phyloP scores from a whole-genome alignment of 2,329 filamentous ascomycete species.

The Stagonosporopsis vannaccii region DNA sequence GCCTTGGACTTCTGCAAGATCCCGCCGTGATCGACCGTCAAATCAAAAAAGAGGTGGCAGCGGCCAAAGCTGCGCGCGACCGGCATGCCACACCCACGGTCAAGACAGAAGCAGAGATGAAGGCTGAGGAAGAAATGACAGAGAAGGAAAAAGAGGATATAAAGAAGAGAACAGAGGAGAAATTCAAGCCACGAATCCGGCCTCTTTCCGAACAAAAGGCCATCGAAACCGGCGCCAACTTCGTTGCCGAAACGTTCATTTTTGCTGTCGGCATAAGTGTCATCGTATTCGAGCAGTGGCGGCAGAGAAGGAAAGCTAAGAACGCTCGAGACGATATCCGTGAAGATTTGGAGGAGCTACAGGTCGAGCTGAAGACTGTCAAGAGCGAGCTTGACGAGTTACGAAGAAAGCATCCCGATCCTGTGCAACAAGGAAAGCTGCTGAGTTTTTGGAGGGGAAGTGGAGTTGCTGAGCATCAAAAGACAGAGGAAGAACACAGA shows the following conservation, averaged over 20 bases:
- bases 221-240: slow-evolving; percentile 73
- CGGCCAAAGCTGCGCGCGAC: slow-evolving; percentile 62
- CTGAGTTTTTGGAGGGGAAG: slow-evolving; percentile 42
- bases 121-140: slow-evolving; percentile 61
- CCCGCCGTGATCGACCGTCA: slow-evolving; percentile 62
- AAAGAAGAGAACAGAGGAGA: slow-evolving; percentile 50
- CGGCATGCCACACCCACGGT: slow-evolving; percentile 63
- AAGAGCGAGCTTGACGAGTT: slow-evolving; percentile 52
- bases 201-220: slow-evolving; percentile 72
- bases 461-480: slow-evolving; percentile 27
- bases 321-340: slow-evolving; percentile 66
- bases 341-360: slow-evolving; percentile 65
- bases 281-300: slow-evolving; percentile 68
- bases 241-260: slow-evolving; percentile 72
- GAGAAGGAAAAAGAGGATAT: slow-evolving; percentile 58
- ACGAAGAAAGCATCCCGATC: slow-evolving; percentile 45
- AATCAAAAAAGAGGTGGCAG: slow-evolving; percentile 61
- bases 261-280: slow-evolving; percentile 69
- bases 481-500: slow-evolving; percentile 23
- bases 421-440: slow-evolving; percentile 33
- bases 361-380: slow-evolving; percentile 53
- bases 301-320: slow-evolving; percentile 67
- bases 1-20: slow-evolving; percentile 70
- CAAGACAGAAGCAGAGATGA: slow-evolving; percentile 67
- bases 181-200: slow-evolving; percentile 62